Conservation (phyloP, 2,329 filamentous ascomycete species). For the Cytospora piceae region DNA sequence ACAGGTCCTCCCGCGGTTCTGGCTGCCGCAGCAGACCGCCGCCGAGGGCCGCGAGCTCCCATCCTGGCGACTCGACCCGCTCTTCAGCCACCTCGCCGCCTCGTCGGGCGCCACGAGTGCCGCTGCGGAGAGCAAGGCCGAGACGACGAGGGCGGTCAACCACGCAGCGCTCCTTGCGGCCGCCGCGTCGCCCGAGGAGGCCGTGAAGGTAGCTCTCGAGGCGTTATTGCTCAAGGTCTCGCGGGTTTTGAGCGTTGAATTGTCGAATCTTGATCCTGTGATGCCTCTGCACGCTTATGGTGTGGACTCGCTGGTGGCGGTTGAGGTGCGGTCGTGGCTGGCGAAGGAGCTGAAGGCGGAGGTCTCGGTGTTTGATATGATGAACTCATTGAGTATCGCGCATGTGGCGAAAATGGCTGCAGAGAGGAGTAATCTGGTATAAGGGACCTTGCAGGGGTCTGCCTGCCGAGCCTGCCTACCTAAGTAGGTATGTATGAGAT, state of each 20-base stretch:
- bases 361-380: conserved; percentile 45
- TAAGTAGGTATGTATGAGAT: no score
- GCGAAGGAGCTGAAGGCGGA: conserved; percentile 44
- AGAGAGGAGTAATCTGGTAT: not conserved
- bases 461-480: no score
- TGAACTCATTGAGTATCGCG: not conserved
- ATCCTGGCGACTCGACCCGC: conserved; percentile 34
- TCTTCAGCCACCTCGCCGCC: conserved; percentile 34
- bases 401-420: not conserved
- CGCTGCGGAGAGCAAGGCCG: conserved; percentile 1
- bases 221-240: conserved; percentile 36
- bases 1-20: conserved; percentile 36
- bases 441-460: no score
- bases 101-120: conserved; percentile 16
- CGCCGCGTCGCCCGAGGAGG: conserved; percentile 33
- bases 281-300: conserved; percentile 35
- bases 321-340: conserved; percentile 49
- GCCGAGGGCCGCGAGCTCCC: conserved; percentile 33
- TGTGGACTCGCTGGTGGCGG: conserved; percentile 37
- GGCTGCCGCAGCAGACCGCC: conserved; percentile 34
- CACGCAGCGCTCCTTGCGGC: conserved; percentile 32
- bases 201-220: conserved; percentile 33
- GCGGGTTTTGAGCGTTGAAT: conserved; percentile 33
- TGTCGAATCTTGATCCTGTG: conserved; percentile 33
- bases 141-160: conserved; percentile 27